Evolutionary conservation across 768 basidiomycete genomes (phyloP), one percentile per base, ranked within the genome.

Genomic region (Boletus barrowsii): DNA sequence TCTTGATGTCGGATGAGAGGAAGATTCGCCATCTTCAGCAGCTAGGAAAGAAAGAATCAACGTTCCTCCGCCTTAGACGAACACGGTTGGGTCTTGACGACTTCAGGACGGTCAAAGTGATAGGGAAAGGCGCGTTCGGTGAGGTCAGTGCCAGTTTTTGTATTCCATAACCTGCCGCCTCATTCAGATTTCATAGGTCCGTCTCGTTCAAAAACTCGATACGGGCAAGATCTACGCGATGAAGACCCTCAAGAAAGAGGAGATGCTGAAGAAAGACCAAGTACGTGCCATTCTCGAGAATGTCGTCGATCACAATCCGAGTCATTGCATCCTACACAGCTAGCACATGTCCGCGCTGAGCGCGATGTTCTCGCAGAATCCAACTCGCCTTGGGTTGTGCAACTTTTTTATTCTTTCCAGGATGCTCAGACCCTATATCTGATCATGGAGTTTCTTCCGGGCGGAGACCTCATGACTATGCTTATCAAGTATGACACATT

Each of bases 191-290:
- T 7, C 10, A 18, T 51, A 83, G 75, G 95, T 99, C 47, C 83
- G 97, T 42, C 79, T 99, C 32, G 95, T 97, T 30, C 96, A 99
- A 68, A 99, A 99, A 73, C 82, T 80, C 15, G 97, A 99, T 67
- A 98, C 95, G 0, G 93, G 94, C 35, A 97, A 93, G 75, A 97
- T 98, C 52, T 99, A 98, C 70, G 97, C 97, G 17, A 97, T 99
- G 96, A 98, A 98, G 75, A 91, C 93, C 22, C 74, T 98, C 68
- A 87, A 88, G 73, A 99, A 99, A 76, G 89, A 89, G 46, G 97
- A 98, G 70, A 99, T 98, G 97, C 82, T 99, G 72, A 96, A 98
- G 74, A 97, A 97, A 71, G 97, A 99, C 67, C 96, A 99, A 79
- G 95, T 90, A 55, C 44, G 82, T 48, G 17, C 3, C 51, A 33